A percentile compares a stretch with the other conserved stretches of the same genome.
Evolutionary conservation across 2,329 filamentous ascomycete species (phyloP).

Genomic region (Macrophomina phaseolina): DNA sequence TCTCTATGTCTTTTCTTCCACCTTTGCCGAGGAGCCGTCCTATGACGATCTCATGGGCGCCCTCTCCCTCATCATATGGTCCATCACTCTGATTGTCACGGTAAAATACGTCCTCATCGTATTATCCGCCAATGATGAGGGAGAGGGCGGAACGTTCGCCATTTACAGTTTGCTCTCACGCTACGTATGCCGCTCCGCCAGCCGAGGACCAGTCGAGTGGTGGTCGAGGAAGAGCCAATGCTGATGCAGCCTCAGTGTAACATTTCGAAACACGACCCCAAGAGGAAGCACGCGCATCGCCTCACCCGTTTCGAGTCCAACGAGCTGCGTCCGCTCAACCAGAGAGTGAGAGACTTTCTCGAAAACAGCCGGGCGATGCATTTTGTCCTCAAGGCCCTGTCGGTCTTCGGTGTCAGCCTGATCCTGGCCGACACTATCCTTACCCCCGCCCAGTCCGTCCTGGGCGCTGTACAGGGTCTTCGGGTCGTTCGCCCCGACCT

Average conservation of each 20-base stretch:
- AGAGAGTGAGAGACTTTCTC: slow-evolving; percentile 61
- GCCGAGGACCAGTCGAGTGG: neutral
- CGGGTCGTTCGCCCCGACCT: slow-evolving; percentile 65
- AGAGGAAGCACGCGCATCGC: slow-evolving; percentile 57
- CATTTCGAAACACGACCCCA: slow-evolving; percentile 65
- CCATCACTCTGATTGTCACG: slow-evolving; percentile 71
- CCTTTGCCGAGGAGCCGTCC: slow-evolving; percentile 62
- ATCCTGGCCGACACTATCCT: slow-evolving; percentile 71
- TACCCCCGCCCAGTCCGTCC: slow-evolving; percentile 72
- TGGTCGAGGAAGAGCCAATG: too few relatives aligned
- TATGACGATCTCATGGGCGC: slow-evolving; percentile 67
- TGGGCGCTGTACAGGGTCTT: slow-evolving; percentile 69
- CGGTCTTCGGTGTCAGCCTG: slow-evolving; percentile 70
- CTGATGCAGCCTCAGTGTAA: slow-evolving; percentile 51
- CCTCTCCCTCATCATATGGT: slow-evolving; percentile 72
- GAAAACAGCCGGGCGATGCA: slow-evolving; percentile 62
- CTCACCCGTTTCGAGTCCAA: slow-evolving; percentile 65
- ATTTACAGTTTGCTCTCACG: slow-evolving; percentile 67
- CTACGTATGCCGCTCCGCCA: slow-evolving; percentile 51
- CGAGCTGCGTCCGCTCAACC: slow-evolving; percentile 60
- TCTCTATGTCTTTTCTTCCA: slow-evolving; percentile 75
- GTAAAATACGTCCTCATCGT: slow-evolving; percentile 73
- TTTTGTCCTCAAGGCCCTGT: slow-evolving; percentile 63
- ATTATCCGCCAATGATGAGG: slow-evolving; percentile 70
- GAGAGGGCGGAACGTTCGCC: slow-evolving; percentile 73